Base-by-base conservation (phyloP, 2,329 filamentous ascomycete genomes). In the Mycosphaerella sp. region DNA sequence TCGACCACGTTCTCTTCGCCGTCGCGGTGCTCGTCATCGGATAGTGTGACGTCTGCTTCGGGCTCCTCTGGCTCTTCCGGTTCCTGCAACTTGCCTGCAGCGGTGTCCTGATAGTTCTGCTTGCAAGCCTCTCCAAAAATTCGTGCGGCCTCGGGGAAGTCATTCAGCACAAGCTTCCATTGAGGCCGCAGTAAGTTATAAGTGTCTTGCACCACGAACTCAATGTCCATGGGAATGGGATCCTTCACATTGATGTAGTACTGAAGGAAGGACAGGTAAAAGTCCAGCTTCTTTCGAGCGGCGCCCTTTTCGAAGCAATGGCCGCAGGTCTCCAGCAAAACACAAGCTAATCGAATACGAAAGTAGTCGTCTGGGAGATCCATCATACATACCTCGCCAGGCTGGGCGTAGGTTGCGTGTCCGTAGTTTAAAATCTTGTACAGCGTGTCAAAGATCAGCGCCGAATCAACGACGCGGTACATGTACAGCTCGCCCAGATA, bases 401-500 rank as follows among this genome's bases (percentile, higher is more conserved):
- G 87, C 21, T 86, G 76, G 1, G 91, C 91, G 39, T 86, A 87
- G 27, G 84, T 76, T 62, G 80, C 82, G 68, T 97, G 88, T 21
- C 91, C 93, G 67, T 95, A 95, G 6, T 89, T 95, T 67, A 96
- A 79, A 61, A 98, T 86, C 65, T 89, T 89, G 75, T 96, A 98
- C 70, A 98, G 79, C 1, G 86, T 88, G 65, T 98, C 93, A 63
- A 98, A 98, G 45, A 98, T 86, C 18, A 97, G 86, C 0, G 88
- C 87, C 39, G 95, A 93, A 68, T 98, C 93, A 34, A 98, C 80
- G 81, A 98, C 88, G 51, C 93, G 87, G 68, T 97, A 98, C 64
- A 96, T 95, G 73, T 98, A 98, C 8, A 98, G 79, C 70, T 98
- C 93, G 17, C 88, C 90, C 4, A 98, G 77, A 66, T 96, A 98